A percentile compares a stretch with the other conserved stretches of the same genome.
Conservation (phyloP, 495 filamentous ascomycete genomes). For the Amphirosellinia nigrospora region DNA sequence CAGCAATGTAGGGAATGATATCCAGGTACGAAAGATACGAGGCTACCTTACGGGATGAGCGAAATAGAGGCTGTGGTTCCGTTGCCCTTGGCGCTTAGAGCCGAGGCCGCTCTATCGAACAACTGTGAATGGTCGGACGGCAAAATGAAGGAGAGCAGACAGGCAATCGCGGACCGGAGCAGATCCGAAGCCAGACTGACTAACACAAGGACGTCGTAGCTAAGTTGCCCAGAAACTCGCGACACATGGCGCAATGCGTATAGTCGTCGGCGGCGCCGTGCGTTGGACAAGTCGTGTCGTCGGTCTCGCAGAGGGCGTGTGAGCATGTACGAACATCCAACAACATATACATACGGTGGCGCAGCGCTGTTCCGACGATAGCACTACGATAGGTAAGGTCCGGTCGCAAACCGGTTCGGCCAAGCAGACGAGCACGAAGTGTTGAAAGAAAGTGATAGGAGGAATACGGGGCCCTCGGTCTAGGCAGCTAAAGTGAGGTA, state of each 20-base stretch:
- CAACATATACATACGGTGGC: conserved; percentile 14
- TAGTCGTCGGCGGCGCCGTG: conserved; percentile 20
- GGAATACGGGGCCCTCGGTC: conserved; percentile 7
- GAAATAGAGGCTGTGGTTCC: neutral
- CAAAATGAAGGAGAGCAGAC: conserved; percentile 7
- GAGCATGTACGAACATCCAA: neutral
- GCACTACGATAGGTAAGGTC: neutral
- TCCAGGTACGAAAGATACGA: neutral
- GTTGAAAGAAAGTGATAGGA: neutral
- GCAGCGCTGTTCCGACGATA: conserved; percentile 13
- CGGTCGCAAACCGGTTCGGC: conserved; percentile 16
- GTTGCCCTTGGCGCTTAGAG: neutral
- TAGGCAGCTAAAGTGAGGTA: conserved; percentile 14
- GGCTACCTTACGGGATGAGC: neutral
- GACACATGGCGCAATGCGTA: conserved; percentile 35
- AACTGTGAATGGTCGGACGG: conserved; percentile 9
- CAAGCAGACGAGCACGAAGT: conserved; percentile 7
- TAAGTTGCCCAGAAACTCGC: conserved; percentile 31
- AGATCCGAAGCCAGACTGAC: conserved; percentile 26
- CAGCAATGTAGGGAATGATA: neutral
- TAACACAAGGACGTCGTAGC: conserved; percentile 36
- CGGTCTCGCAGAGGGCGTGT: conserved; percentile 11
- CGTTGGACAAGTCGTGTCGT: conserved; percentile 28
- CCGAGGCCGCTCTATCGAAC: conserved; percentile 5
- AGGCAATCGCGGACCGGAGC: conserved; percentile 19